Percentiles rank a stretch among this genome's conserved stretches.
These are phyloP conservation scores for Thermochaetoides thermophila DNA, from an alignment of 495 filamentous ascomycete genomes.

Conservation along the genomic window DNA sequence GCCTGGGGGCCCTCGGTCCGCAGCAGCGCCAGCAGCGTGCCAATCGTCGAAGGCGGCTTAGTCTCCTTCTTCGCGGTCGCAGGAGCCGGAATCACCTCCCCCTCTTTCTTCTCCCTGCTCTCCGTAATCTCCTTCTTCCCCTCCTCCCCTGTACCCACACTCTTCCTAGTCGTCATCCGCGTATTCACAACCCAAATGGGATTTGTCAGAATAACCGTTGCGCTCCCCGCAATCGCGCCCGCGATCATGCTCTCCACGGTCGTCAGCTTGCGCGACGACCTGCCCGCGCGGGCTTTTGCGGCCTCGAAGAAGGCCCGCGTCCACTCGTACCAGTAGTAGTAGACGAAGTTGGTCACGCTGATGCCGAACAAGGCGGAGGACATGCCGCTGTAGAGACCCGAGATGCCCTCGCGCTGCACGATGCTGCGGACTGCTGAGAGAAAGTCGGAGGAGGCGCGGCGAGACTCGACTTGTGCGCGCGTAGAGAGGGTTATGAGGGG, in stretches of 20 bases:
- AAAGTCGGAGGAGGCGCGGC: conserved; percentile 70
- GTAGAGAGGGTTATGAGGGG: conserved; percentile 96
- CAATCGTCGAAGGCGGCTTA: conserved; percentile 56
- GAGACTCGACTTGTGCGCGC: conserved; percentile 93
- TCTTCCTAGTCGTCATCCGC: conserved; percentile 82
- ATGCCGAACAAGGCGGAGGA: conserved; percentile 95
- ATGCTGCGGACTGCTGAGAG: conserved; percentile 73
- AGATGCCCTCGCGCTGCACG: conserved; percentile 75
- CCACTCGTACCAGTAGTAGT: conserved; percentile 99
- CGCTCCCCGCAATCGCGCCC: conserved; percentile 85
- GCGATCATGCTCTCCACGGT: conserved; percentile 86
- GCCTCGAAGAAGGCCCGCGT: conserved; percentile 78
- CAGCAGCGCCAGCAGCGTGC: conserved; percentile 62
- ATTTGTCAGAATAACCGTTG: conserved; percentile 90
- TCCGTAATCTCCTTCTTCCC: conserved; percentile 37
- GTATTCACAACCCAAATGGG: conserved; percentile 99
- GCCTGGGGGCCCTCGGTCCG: conserved; percentile 66
- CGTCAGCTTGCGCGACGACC: conserved; percentile 68
- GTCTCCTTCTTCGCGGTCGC: conserved; percentile 11
- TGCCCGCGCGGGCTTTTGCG: conserved; percentile 59
- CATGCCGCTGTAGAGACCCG: conserved; percentile 74
- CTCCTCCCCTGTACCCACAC: conserved; percentile 20
- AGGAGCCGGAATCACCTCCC: conserved; percentile 7
- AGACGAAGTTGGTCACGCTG: conserved; percentile 97
- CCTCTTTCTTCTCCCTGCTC: too few relatives aligned